Evolutionary conservation across 768 basidiomycete species (phyloP), one percentile per base, ranked within the genome.

Genomic region (Xanthoconium purpureum): DNA sequence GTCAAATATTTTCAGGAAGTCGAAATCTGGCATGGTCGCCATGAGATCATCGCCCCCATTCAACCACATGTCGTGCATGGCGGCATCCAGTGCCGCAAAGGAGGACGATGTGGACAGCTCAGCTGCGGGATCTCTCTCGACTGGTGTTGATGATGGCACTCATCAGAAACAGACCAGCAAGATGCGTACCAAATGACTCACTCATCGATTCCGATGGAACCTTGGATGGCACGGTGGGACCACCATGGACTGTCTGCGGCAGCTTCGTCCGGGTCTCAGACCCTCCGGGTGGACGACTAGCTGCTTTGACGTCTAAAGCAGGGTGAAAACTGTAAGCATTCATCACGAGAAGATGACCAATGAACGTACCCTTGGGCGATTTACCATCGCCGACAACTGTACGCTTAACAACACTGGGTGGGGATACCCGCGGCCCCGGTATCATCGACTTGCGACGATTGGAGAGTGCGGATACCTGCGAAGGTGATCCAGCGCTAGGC

Each of bases 221-320:
- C 30, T 17, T 38, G 8, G 17, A 18, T 29, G 28, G 43, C 7
- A 20, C 20, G 35, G 29, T 29, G 43, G 58, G 18, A 43, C 40
- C 28, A 40, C 38, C 18, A 28, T 39, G 29, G 37, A 44, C 18
- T 37, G 55, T 42, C 54, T 28, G 57, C 17, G 17, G 37, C 43
- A 32, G 50, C 36, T 30, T 29, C 51, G 39, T 54, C 61, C 47
- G 55, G 56, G 58, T 55, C 51, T 8, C 65, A 63, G 57, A 66
- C 58, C 54, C 55, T 52, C 61, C 32, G 30, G 51, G 40, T 50
- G 37, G 54, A 54, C 63, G 35, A 30, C 18, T 36, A 50, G 37
- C 42, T 45, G 30, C 28, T 44, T 57, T 48, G 52, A 61, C 57
- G 42, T 43, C 56, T 66, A 6, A n/a, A 40, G 10, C 30, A 24